Base-by-base conservation (phyloP, 306 rosid genomes). In the Spatholobus suberectus region DNA sequence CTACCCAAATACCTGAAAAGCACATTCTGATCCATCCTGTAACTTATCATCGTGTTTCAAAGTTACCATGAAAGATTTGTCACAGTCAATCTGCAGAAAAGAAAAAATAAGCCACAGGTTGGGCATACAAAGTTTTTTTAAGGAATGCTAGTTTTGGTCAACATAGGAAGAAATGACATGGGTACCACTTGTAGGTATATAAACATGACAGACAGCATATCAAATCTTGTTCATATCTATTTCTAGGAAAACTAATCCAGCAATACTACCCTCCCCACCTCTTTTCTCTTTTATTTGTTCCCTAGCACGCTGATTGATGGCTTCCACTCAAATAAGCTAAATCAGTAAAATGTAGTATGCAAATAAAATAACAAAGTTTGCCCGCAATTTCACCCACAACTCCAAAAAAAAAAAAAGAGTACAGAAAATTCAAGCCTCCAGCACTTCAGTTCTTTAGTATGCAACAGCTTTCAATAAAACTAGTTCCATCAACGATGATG, bases 11-110 rank as follows among this genome's bases (percentile, higher is more conserved):
- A 94, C 99, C 99, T 96, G 99, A 88, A 96, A 91, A 82, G 96
- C 84, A 88, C 98, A 96, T 86, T 96, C 99, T 58, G 98, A 88
- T 80, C 99, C 99, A 85, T 96, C 99, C 87, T 91, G 98, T 83
- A 96, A 90, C 89, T 96, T 96, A 81, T 96, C 99, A 72, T 96
- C 99, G 8, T 96, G 98, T 84, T 96, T 96, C 85, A 96, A 80
- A 63, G 94, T 86, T 71, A 92, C 97, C 97, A 96, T 89, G 79
- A 96, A 89, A 81, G 94, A 90, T 84, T 96, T 96, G 90, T 96
- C 99, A 82, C 96, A 96, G 85, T 96, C 99, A 87, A 96, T 92
- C 99, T 96, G 96, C 84, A 86, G 5, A 75, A 80, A 21, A 82
- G 10, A 79, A 76, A 76, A 74, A 62, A 18, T 46, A 76, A 66